Base-by-base conservation (phyloP, 768 basidiomycete species). In the Podaxis sp. region DNA sequence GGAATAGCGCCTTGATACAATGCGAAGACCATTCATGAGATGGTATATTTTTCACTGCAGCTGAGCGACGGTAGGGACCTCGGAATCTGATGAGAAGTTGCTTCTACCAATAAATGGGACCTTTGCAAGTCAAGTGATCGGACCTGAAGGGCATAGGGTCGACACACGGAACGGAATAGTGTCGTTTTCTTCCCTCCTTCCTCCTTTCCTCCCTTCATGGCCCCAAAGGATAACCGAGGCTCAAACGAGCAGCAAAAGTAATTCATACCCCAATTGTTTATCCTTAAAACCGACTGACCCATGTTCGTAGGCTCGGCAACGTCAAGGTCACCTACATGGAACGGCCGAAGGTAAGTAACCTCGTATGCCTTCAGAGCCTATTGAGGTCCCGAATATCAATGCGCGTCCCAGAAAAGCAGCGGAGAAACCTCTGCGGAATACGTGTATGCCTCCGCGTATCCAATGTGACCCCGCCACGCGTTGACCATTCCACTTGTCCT, bases 251-350 rank as follows among this genome's bases (percentile, higher is more conserved):
- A 39, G 30, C 42, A 26, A n/a, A 56, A 39, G 54, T 56, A 8
- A 9, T 22, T 22, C 17, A 13, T 4, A 11, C 44, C 49, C 6
- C n/a, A 22, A 12, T 15, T 28, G 3, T 17, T 51, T 22, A 30
- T 46, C 12, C 44, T 6, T 13, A 40, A 38, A 6, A 12, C 11
- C 17, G 6, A 33, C 19, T 28, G 33, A 49, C 39, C 26, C 9
- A n/a, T 11, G 54, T n/a, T 12, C 6, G n/a, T 19, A 62, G 61
- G 22, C 17, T n/a, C 17, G 26, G 39, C 15, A 44, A 33, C 15
- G 53, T 55, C 30, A 62, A 62, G n/a, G 61, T 49, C 55, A 63
- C 61, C 11, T 57, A 51, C 30, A 17, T 56, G 46, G 36, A 55
- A 38, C 40, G 42, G n/a, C 8, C 54, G 15, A 51, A 51, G 61